Percentiles rank a stretch among this genome's conserved stretches.
Conservation (phyloP, 2,329 filamentous ascomycete genomes). For the Bipolaris gigantea region DNA sequence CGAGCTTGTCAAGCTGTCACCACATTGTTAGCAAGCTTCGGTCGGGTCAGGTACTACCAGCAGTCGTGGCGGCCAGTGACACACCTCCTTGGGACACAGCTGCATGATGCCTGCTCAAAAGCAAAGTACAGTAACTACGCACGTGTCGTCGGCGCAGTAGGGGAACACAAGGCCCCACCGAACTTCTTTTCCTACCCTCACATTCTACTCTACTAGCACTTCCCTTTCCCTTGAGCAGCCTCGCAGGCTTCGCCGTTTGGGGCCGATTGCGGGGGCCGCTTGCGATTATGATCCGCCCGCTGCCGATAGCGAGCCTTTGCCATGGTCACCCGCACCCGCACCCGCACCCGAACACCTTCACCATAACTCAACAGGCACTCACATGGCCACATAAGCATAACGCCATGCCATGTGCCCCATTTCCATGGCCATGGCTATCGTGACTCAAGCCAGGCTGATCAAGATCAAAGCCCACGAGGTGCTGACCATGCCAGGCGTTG, state of each 20-base stretch:
- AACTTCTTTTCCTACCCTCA: neutral
- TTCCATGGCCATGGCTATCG: neutral
- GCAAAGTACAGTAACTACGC: too few species aligned
- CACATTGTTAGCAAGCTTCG: conserved; percentile 27
- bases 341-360: neutral
- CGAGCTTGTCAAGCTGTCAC: conserved; percentile 87
- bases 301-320: conserved; percentile 14
- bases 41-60: neutral
- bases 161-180: neutral
- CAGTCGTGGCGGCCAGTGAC: conserved; percentile 2
- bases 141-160: neutral
- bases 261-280: conserved; percentile 13
- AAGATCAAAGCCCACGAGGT: conserved; percentile 4
- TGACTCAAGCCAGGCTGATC: neutral
- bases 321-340: neutral
- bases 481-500: neutral
- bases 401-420: neutral
- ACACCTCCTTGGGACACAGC: conserved; percentile 45
- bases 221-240: neutral
- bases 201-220: neutral
- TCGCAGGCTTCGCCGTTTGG: conserved; percentile 8
- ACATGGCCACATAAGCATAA: neutral
- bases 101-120: conserved; percentile 31
- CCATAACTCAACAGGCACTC: neutral
- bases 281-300: conserved; percentile 11